phyloP scores from a whole-genome alignment of 345 rosid species.

The Gossypium rotundifolium region DNA sequence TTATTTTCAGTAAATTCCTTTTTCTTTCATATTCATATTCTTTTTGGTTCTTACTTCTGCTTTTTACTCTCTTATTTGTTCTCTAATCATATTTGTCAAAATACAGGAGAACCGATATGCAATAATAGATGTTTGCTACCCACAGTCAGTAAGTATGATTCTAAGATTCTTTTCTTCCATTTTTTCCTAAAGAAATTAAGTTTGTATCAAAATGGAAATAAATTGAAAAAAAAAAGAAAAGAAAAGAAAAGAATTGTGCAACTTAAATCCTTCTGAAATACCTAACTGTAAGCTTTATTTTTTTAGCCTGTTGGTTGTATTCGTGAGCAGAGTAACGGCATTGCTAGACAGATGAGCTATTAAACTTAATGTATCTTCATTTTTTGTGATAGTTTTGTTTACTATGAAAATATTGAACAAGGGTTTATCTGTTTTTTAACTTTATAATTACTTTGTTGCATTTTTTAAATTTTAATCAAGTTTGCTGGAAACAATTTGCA shows the following conservation, averaged over 20 bases:
- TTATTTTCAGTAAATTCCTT: no score
- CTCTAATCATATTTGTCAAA: no score
- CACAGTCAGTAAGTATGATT: no score
- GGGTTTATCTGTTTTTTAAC: neutral
- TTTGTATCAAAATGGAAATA: no score
- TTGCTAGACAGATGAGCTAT: slow-evolving; percentile 69
- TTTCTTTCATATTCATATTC: neutral
- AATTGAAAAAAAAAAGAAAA: neutral
- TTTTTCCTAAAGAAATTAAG: no score
- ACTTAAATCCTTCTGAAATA: slow-evolving; percentile 10
- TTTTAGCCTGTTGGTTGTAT: slow-evolving; percentile 86
- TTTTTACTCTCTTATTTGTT: neutral
- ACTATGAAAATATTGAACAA: neutral
- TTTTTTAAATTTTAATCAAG: neutral
- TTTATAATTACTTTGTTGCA: neutral
- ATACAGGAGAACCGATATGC: no score
- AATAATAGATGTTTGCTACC: no score
- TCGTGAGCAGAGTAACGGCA: slow-evolving; percentile 68
- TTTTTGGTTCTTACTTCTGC: neutral
- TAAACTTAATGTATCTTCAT: neutral
- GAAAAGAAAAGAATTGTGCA: neutral
- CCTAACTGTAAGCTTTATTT: slow-evolving; percentile 2
- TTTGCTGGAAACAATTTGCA: neutral
- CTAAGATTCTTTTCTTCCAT: no score
- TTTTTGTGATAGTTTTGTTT: neutral